These are phyloP conservation scores for Russula abietina DNA, from an alignment of 768 basidiomycete species.

Conservation along the genomic window DNA sequence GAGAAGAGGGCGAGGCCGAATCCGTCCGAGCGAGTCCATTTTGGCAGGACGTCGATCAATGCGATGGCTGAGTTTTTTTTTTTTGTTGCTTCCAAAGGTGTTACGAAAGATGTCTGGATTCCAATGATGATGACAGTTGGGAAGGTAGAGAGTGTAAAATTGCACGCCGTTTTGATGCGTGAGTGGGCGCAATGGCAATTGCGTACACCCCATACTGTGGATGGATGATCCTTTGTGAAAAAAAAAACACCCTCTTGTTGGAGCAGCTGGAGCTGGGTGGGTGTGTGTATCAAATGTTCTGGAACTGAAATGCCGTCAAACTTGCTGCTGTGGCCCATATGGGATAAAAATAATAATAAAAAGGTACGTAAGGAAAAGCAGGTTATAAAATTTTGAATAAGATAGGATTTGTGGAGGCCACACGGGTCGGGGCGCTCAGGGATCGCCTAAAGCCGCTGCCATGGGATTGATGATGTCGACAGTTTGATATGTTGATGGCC, in stretches of 20 bases:
- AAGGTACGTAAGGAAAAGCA: slow-evolving; percentile 12
- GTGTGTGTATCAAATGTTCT: not conserved
- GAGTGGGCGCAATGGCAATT: slow-evolving; percentile 15
- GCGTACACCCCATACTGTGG: slow-evolving; percentile 15
- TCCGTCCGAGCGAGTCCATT: not conserved
- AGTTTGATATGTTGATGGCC: not conserved
- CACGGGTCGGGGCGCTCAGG: slow-evolving; percentile 3
- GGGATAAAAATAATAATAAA: slow-evolving; percentile 1
- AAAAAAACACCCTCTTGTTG: slow-evolving; percentile 5
- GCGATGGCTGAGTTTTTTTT: not conserved
- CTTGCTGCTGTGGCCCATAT: slow-evolving; percentile 12
- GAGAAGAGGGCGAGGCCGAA: not conserved
- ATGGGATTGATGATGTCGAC: no score
- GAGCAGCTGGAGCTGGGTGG: no score
- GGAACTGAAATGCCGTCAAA: slow-evolving; percentile 2
- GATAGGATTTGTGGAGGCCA: slow-evolving; percentile 16
- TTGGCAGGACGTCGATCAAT: not conserved
- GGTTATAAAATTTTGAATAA: not conserved
- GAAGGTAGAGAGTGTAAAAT: slow-evolving; percentile 10
- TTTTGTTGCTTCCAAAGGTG: not conserved
- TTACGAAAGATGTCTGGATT: not conserved
- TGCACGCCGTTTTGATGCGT: slow-evolving; percentile 14
- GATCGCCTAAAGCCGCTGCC: no score
- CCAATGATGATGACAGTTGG: not conserved
- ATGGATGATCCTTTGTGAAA: no score